Evolutionary conservation across 805 yeast species (phyloP), one percentile per base, ranked within the genome.

Genomic region (Saccharomycopsis selenospora): DNA sequence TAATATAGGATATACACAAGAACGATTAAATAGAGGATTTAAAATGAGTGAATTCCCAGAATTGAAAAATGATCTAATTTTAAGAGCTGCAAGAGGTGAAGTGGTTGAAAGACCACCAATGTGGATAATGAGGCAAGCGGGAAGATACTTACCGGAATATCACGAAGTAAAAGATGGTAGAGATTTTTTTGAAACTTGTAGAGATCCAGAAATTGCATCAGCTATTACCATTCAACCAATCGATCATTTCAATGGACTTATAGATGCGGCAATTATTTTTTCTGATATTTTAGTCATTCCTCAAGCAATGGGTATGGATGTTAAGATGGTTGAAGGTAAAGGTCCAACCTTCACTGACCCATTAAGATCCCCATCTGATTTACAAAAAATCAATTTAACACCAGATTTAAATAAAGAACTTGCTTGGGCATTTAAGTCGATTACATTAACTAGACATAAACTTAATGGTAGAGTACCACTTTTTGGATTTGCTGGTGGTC

Each of bases 51-150:
- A 66, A 47, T 90, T 89, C 64, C 81, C 96, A 14, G 78, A 81
- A 13, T 70, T 90, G 63, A 77, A 90, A 66, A 93, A 93, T 68
- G 99, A 93, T 62, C 73, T 91, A 60, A 84, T 93, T 30, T 70
- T 93, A 55, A 74, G 99, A 58, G 96, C 98, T 3, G 97, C 98
- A 8, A 73, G 74, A 55, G 97, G 84, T 45, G 95, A 91, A 62
- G 69, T 69, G 52, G 97, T 91, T 36, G 98, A 93, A 67, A 80
- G 99, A 63, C 97, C 99, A 2, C 99, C 99, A 17, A 80, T 93
- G 52, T 93, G 97, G 97, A 84, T 90, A 57, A 89, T 89, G 97
- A 79, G 97, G 67, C 97, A 89, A 70, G 97, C 97, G n/a, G 97
- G 97, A 17, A 75, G 97, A 53, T 89, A 90, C 59, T 69, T 73